phyloP scores from a whole-genome alignment of 2,329 filamentous ascomycete genomes.

The Sporothrix globosa region DNA sequence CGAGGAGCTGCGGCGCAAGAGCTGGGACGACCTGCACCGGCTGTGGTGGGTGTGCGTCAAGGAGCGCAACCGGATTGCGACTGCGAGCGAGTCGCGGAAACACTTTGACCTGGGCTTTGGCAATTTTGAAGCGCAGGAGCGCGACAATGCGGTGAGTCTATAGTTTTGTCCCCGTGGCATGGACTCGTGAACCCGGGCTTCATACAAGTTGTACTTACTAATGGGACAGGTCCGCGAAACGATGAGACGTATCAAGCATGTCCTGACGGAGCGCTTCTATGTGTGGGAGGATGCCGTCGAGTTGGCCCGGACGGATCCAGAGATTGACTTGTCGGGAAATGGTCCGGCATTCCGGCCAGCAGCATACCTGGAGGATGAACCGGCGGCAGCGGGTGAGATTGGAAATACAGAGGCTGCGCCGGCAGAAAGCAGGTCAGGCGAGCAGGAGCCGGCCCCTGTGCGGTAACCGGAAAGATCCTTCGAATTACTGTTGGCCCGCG shows the following conservation, averaged over 20 bases:
- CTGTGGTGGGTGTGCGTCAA: constrained; percentile 95
- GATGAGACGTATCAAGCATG: constrained; percentile 80
- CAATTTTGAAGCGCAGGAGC: constrained; percentile 63
- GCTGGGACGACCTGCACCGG: constrained; percentile 88
- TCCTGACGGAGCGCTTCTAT: constrained; percentile 85
- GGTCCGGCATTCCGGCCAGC: constrained; percentile 56
- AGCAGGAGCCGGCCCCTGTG: constrained; percentile 15
- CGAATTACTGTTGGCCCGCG: not conserved
- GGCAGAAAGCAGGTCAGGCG: constrained; percentile 16
- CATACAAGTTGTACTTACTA: not conserved
- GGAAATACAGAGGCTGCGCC: not conserved
- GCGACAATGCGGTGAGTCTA: constrained; percentile 67
- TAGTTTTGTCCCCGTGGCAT: no score
- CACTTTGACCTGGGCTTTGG: constrained; percentile 74
- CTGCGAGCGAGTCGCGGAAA: constrained; percentile 69
- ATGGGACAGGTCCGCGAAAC: constrained; percentile 69
- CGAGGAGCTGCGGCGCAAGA: constrained; percentile 83
- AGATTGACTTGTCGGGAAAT: constrained; percentile 62
- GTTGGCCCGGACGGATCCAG: constrained; percentile 67
- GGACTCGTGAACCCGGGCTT: not conserved
- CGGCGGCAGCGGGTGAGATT: constrained; percentile 22
- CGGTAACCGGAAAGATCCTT: not conserved
- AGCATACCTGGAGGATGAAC: constrained; percentile 45
- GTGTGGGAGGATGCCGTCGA: constrained; percentile 77
- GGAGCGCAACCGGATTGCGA: constrained; percentile 88